phyloP scores from a whole-genome alignment of 345 rosid species.

The Atalantia buxifolia region DNA sequence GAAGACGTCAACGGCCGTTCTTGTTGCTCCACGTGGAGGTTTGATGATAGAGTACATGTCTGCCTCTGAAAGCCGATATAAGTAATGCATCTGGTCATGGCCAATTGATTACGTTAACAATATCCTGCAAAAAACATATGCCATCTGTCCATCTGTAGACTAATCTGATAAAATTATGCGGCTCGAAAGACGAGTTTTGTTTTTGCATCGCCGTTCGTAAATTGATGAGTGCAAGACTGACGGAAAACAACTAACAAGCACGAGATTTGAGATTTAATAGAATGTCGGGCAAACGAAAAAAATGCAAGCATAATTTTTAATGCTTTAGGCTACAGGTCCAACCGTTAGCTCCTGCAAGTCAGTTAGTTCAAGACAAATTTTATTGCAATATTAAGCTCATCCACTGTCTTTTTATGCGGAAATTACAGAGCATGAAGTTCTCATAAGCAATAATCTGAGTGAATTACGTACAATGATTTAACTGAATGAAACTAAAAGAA shows the following conservation, averaged over 20 bases:
- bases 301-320: too few relatives aligned
- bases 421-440: not conserved
- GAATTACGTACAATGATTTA: not conserved
- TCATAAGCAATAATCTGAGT: not conserved
- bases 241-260: too few relatives aligned
- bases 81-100: too few relatives aligned
- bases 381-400: not conserved
- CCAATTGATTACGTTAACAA: not conserved
- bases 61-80: not conserved
- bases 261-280: too few relatives aligned
- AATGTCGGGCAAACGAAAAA: too few relatives aligned
- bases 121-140: not conserved
- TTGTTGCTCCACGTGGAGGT: slow-evolving; percentile 41
- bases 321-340: too few relatives aligned
- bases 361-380: not conserved
- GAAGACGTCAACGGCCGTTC: slow-evolving; percentile 27
- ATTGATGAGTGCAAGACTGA: too few relatives aligned
- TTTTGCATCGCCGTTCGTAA: too few relatives aligned
- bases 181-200: too few relatives aligned
- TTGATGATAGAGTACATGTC: slow-evolving; percentile 9
- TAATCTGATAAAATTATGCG: not conserved
- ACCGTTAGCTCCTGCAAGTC: not conserved
- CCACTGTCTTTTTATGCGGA: too few relatives aligned
- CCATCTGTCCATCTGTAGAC: not conserved
- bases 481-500: not conserved